These are phyloP conservation scores for Tubosaeta sp. DNA, from an alignment of 768 basidiomycete genomes.

Conservation along the genomic window DNA sequence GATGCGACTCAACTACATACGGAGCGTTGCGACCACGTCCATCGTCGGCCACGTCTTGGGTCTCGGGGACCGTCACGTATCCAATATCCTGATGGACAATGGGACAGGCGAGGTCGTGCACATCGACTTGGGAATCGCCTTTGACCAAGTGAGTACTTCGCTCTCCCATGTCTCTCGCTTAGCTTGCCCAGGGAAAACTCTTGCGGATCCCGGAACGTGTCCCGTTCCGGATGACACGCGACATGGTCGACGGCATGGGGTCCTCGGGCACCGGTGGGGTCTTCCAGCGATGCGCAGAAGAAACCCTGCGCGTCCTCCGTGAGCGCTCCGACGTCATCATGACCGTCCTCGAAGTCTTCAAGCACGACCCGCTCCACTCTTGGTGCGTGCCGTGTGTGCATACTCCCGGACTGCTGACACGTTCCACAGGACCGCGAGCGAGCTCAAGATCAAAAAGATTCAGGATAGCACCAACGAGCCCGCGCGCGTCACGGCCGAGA, in stretches of 20 bases:
- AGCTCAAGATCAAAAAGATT: conserved; percentile 63
- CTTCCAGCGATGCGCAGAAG: conserved; percentile 92
- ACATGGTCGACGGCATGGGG: conserved; percentile 94
- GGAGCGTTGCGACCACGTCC: conserved; percentile 90
- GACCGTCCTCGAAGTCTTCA: conserved; percentile 96
- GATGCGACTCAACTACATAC: conserved; percentile 83
- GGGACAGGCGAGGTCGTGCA: conserved; percentile 84
- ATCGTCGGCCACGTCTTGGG: conserved; percentile 93
- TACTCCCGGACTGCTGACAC: not conserved
- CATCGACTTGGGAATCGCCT: conserved; percentile 95
- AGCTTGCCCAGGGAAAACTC: conserved; percentile 59
- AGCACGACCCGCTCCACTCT: conserved; percentile 89
- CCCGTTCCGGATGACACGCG: conserved; percentile 91
- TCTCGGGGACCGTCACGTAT: conserved; percentile 86
- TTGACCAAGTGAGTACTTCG: conserved; percentile 67
- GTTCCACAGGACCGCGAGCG: conserved; percentile 65
- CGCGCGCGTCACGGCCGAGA: conserved; percentile 18
- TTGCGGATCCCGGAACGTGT: conserved; percentile 81
- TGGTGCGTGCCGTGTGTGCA: conserved; percentile 54
- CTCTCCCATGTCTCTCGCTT: not conserved
- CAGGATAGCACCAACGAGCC: conserved; percentile 41
- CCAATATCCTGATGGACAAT: conserved; percentile 89
- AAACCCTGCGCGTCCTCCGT: conserved; percentile 87
- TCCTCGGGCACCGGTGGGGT: conserved; percentile 87
- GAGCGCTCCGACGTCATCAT: conserved; percentile 82